Evolutionary conservation across 495 filamentous ascomycete species (phyloP).

Genomic region (Gamarada debralockiae): DNA sequence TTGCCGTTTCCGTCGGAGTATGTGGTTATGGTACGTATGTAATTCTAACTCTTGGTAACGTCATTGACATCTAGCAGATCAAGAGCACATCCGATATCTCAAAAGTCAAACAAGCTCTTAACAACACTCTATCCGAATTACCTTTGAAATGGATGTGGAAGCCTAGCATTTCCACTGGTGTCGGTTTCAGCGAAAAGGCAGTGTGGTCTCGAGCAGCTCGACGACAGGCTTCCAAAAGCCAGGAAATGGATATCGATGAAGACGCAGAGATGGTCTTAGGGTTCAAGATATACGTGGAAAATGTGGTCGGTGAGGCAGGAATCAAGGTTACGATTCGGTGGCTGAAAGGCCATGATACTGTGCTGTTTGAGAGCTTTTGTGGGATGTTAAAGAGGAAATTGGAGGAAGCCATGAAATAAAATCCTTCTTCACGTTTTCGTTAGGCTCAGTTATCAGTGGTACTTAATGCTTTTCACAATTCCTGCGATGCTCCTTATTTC

Average conservation of each 20-base stretch:
- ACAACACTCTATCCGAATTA: conserved; percentile 38
- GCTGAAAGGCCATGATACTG: conserved; percentile 69
- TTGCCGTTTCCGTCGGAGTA: conserved; percentile 57
- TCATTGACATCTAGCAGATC: conserved; percentile 5
- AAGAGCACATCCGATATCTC: conserved; percentile 4
- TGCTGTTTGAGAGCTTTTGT: conserved; percentile 85
- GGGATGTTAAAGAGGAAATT: conserved; percentile 60
- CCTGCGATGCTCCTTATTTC: too few species aligned
- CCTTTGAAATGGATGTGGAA: conserved; percentile 52
- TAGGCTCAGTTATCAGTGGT: background rate
- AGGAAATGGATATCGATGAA: conserved; percentile 18
- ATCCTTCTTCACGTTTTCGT: too few species aligned
- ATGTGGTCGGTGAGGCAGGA: background rate
- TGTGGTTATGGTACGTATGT: conserved; percentile 35
- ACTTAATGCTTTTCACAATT: background rate
- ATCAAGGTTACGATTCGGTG: conserved; percentile 55
- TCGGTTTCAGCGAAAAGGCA: conserved; percentile 56
- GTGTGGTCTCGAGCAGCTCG: conserved; percentile 72
- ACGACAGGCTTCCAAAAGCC: conserved; percentile 32
- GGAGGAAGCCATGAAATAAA: conserved; percentile 1
- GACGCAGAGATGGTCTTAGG: conserved; percentile 37
- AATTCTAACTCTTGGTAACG: background rate
- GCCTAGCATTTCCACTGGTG: conserved; percentile 35
- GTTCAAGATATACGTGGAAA: conserved; percentile 36
- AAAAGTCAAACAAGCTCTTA: conserved; percentile 28